Base-by-base conservation (phyloP, 23 red algal genomes). In the Pyropia haitanensis region DNA sequence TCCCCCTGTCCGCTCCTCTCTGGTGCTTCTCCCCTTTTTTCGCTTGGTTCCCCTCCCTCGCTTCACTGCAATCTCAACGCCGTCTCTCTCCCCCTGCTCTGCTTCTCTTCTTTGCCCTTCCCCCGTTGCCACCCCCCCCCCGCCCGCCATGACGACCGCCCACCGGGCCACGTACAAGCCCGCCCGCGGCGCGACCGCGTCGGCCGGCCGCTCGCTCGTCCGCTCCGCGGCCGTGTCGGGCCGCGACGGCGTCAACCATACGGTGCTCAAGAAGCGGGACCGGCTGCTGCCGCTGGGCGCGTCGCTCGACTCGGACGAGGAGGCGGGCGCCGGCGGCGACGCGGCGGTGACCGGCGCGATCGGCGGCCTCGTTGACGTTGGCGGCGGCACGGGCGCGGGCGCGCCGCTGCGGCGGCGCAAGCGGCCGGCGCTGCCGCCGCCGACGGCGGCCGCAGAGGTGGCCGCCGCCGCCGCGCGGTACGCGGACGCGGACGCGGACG, bases 161-260 rank as follows among this genome's bases (percentile, higher is more conserved):
- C 88, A 94, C 56, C 88, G 88, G 34, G 76, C 88, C 5, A 94
- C 88, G 26, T 94, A 77, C 76, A 94, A 94, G 49, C 79, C 88
- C 15, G 88, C 88, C 25, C 51, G 76, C 24, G 88, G 88, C 21
- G 88, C 76, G 1, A 27, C 74, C 2, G 72, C 73, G 23, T 71
- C 81, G 63, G 88, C 76, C 53, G 88, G 88, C 2, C 70, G 70
- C 51, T 85, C 77, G 61, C 69, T 60, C 20, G 88, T 71, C 0
- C 88, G 76, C 29, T 85, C 88, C 8, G 78, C 71, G 27, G 78
- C 76, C 15, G 65, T 86, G n/a, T 84, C 88, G 8, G 49, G 57
- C 22, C 73, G 82, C 17, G 88, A 94, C 52, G 72, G 69, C 18
- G 70, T 77, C 10, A 77, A 72, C 18, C 79, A 94, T 58, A 71